Base-by-base conservation (phyloP, 176 grass and related monocot genomes). In the Musa acuminata region DNA sequence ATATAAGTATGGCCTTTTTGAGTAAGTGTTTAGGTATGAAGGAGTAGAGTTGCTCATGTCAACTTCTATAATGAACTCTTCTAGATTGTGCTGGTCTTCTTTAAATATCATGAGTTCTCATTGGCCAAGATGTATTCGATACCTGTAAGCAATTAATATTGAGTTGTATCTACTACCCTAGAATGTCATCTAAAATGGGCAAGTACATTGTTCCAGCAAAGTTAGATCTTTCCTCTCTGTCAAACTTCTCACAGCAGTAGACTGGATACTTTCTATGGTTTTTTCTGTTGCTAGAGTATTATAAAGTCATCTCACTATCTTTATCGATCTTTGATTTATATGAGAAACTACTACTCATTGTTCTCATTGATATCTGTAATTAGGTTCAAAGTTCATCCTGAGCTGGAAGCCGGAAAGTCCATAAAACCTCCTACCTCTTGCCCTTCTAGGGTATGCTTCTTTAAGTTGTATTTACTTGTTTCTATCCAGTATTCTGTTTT, bases 361-460 rank as follows among this genome's bases (percentile, higher is more conserved):
- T 53, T 52, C 35, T 76, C 24, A 13, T 35, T 12, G 55, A 11
- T 76, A 64, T 51, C 13, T 64, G 6, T 87, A 24, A 82, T 62
- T 76, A 97, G 94, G 16, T 97, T 97, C 64, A 54, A 0, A 72
- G 49, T 77, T 58, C 14, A 80, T 80, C 94, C 94, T n/a, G 94
- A 97, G 84, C 78, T 97, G 74, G 94, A 97, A 84, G 82, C 90
- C 57, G 82, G 87, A 80, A 93, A 97, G 75, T 74, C 79, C 70
- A 84, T 97, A 90, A 88, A 76, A 78, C 85, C 86, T 77, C 90
- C 94, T 69, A 69, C 74, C 50, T 85, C 55, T 29, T 97, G 94
- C 72, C 82, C 85, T 75, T 89, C 89, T 68, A 75, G 0, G 83
- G 94, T 97, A 97, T 70, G 13, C 8, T 48, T 24, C 51, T 53